phyloP scores from a whole-genome alignment of 176 grass and related monocot genomes.

The Carex scoparia region DNA sequence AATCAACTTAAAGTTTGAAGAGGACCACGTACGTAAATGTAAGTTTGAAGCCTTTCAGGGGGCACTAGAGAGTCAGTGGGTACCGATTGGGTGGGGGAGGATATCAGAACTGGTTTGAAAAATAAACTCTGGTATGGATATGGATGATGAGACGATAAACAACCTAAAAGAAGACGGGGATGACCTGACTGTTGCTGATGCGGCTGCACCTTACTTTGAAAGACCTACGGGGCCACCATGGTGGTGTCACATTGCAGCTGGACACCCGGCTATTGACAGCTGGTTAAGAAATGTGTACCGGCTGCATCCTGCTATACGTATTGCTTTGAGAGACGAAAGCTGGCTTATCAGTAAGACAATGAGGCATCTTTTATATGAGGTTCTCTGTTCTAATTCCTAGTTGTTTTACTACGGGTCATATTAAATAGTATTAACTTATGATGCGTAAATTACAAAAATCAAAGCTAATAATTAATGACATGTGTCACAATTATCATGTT shows the following conservation, averaged over 20 bases:
- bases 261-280: conserved; percentile 32
- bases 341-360: conserved; percentile 52
- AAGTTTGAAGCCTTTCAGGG: conserved; percentile 21
- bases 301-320: conserved; percentile 51
- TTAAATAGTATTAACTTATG: neutral
- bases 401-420: neutral
- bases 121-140: conserved; percentile 30
- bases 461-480: neutral
- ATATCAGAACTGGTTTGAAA: conserved; percentile 38
- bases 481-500: neutral
- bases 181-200: conserved; percentile 46
- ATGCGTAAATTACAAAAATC: neutral
- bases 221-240: conserved; percentile 45
- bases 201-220: conserved; percentile 43
- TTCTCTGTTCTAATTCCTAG: neutral
- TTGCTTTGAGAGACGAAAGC: conserved; percentile 50
- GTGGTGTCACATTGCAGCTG: conserved; percentile 50
- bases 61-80: conserved; percentile 34
- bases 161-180: conserved; percentile 21
- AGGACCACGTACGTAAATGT: conserved; percentile 6
- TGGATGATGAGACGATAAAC: conserved; percentile 13
- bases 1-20: conserved; percentile 3
- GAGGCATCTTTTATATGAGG: conserved; percentile 63
- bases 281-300: conserved; percentile 37
- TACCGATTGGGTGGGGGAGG: conserved; percentile 44